Evolutionary conservation across 345 rosid species (phyloP), one percentile per base, ranked within the genome.

Genomic region (Alliaria petiolata): DNA sequence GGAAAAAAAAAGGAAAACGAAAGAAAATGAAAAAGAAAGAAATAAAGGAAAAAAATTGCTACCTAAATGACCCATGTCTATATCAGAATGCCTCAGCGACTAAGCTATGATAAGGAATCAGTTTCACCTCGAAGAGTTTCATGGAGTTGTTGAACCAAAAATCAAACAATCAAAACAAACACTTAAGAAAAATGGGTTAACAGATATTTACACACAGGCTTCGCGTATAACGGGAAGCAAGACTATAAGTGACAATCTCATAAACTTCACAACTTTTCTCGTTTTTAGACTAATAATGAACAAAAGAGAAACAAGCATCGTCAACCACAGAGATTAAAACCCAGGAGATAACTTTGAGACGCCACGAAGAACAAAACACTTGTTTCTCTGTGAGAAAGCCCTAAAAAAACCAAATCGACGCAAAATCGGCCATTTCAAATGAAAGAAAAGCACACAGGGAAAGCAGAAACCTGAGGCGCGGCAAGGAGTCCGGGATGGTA

Each of bases 401-500:
- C 65, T 26, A 22, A 19, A 53, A n/a, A 50, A 30, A 50, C 26
- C 60, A 53, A 47, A 54, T 36, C 56, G 43, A 74, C 46, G 66
- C 39, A 11, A 60, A 62, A 36, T 47, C 30, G 7, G 20, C 30
- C 8, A 63, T 5, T n/a, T 4, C n/a, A 60, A 69, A 28, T 36
- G 15, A 17, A 47, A 63, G 19, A 53, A 59, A 49, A 16, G 14
- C 36, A 50, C 13, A 57, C 7, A 58, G 52, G 50, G 43, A 64
- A 54, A 77, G 55, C 35, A 80, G 83, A 54, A 64, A 93, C 97
- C 96, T 85, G 97, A 51, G 98, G 97, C 40, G 95, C 40, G 10
- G 97, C 92, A 40, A 93, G 83, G 59, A 91, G 92, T 13, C 93
- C 97, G 0, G 97, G 97, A 71, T 91, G 99, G 70, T 89, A 95